phyloP scores from a whole-genome alignment of 2,329 filamentous ascomycete genomes.

The Aspergillus neotritici region DNA sequence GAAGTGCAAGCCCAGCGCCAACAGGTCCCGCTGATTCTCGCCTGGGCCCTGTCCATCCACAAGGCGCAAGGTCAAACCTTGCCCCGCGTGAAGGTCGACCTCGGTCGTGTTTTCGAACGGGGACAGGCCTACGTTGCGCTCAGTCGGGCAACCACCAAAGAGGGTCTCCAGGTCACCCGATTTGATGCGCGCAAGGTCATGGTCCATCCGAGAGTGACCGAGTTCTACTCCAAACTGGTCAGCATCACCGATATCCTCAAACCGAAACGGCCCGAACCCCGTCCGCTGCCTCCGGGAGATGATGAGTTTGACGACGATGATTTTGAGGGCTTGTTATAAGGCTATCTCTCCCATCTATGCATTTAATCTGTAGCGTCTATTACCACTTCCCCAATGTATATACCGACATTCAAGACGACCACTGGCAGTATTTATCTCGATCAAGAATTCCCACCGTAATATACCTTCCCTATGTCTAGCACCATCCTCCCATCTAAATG shows the following conservation, averaged over 20 bases:
- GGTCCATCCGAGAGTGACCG: conserved; percentile 80
- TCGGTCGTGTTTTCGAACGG: conserved; percentile 90
- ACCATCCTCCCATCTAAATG: no score
- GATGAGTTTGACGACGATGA: conserved; percentile 47
- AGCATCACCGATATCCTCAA: conserved; percentile 56
- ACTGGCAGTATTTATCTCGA: no score
- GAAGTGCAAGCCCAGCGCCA: conserved; percentile 83
- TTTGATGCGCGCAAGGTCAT: conserved; percentile 91
- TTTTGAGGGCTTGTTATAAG: conserved; percentile 5
- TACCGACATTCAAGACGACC: no score
- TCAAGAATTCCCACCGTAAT: no score
- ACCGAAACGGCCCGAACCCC: conserved; percentile 16
- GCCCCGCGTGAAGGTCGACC: conserved; percentile 87
- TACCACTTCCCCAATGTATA: no score
- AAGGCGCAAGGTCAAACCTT: conserved; percentile 96
- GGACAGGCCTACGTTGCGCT: conserved; percentile 96
- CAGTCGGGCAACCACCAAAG: conserved; percentile 82
- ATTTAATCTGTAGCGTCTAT: no score
- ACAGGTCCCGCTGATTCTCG: conserved; percentile 82
- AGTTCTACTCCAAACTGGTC: conserved; percentile 79
- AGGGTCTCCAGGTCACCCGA: conserved; percentile 77
- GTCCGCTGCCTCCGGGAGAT: conserved; percentile 29
- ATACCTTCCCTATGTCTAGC: no score
- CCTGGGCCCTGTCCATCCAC: conserved; percentile 96
- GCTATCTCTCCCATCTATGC: no score